phyloP scores from a whole-genome alignment of 345 rosid genomes.

The Eutrema japonicum region DNA sequence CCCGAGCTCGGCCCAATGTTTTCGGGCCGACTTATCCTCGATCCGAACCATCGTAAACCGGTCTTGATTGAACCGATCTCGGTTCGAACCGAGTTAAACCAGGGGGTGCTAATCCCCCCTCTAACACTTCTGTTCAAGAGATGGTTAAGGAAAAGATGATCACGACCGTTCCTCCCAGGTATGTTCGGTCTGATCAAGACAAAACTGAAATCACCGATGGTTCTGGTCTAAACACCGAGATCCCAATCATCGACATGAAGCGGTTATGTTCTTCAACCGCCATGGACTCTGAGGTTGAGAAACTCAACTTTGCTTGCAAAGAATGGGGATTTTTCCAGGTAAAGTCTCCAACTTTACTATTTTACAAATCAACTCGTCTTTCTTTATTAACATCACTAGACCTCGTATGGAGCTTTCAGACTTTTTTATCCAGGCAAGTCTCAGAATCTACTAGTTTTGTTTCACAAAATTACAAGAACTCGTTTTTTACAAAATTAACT shows the following conservation, averaged over 20 bases:
- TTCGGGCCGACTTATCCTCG: too few species aligned
- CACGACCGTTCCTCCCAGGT: constrained; percentile 39
- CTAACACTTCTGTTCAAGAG: constrained; percentile 45
- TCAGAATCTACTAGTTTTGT: background rate
- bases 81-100: too few species aligned
- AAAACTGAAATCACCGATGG: constrained; percentile 6
- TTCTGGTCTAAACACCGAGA: background rate
- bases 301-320: constrained; percentile 59
- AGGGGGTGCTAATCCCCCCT: too few species aligned
- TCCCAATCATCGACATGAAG: constrained; percentile 42
- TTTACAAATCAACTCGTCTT: background rate
- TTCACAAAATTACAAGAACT: background rate
- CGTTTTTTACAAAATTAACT: constrained; percentile 9
- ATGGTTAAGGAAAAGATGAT: constrained; percentile 34
- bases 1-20: too few species aligned
- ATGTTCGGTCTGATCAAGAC: constrained; percentile 27
- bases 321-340: constrained; percentile 78
- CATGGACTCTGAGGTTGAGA: constrained; percentile 39
- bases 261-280: constrained; percentile 17
- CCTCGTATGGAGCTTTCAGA: background rate
- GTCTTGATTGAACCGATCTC: too few species aligned
- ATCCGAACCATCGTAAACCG: too few species aligned
- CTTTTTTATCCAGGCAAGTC: constrained; percentile 46
- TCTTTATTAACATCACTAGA: background rate
- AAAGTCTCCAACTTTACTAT: background rate